These are phyloP conservation scores for Auriculariales sp. DNA, from an alignment of 768 basidiomycete species.

Conservation along the genomic window DNA sequence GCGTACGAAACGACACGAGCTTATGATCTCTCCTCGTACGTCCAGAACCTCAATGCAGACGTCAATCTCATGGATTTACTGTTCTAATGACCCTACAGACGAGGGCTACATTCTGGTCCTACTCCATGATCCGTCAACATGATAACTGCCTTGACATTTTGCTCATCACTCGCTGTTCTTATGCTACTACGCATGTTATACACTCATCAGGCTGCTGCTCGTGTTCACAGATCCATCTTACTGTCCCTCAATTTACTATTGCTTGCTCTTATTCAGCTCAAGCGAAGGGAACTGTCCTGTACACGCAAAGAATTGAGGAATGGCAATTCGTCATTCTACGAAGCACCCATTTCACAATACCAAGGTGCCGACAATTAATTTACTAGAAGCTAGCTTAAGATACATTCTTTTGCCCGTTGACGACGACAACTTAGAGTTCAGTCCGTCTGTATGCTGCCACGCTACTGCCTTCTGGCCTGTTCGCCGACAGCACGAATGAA, in stretches of 20 bases:
- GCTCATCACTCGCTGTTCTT: not conserved
- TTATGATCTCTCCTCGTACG: conserved; percentile 89
- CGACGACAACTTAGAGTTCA: too few species aligned
- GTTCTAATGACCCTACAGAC: conserved; percentile 26
- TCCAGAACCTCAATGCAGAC: conserved; percentile 5
- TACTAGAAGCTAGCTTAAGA: too few species aligned
- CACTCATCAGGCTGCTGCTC: not conserved
- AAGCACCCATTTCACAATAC: too few species aligned
- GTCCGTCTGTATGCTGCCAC: conserved; percentile 72
- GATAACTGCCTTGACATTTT: conserved; percentile 7
- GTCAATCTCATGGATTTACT: not conserved
- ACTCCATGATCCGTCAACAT: conserved; percentile 59
- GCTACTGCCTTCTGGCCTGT: conserved; percentile 43
- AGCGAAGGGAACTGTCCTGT: too few species aligned
- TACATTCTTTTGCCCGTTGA: too few species aligned
- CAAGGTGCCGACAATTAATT: too few species aligned
- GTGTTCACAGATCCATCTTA: not conserved
- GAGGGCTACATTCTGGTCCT: conserved; percentile 71
- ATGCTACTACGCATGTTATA: not conserved
- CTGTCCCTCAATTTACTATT: too few species aligned
- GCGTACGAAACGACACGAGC: conserved; percentile 79
- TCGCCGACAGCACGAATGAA: conserved; percentile 73
- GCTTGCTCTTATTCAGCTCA: too few species aligned
- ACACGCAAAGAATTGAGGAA: not conserved
- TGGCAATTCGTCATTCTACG: not conserved